phyloP scores from a whole-genome alignment of 106 monocot species.

The Vanilla planifolia region DNA sequence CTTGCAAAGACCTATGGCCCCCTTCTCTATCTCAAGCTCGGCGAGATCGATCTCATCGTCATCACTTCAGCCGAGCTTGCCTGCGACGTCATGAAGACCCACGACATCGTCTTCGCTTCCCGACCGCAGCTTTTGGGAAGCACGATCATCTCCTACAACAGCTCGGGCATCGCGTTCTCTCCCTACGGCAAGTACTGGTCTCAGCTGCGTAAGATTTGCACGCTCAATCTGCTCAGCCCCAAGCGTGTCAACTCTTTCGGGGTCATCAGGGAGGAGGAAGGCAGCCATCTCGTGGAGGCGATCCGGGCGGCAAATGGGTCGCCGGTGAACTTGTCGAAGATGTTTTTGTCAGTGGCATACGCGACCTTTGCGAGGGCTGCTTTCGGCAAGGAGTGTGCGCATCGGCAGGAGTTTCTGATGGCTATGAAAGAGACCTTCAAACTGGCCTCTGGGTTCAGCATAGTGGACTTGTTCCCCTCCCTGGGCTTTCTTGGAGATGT shows the following conservation, averaged over 20 bases:
- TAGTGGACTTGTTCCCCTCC: neutral
- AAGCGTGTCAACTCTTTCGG: constrained; percentile 1
- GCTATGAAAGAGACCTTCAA: neutral
- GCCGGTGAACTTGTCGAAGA: neutral
- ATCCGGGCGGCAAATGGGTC: neutral
- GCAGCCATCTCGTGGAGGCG: neutral
- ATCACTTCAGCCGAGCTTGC: constrained; percentile 6
- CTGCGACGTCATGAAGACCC: constrained; percentile 1
- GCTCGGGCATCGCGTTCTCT: neutral
- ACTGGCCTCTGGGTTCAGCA: neutral
- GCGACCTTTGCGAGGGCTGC: neutral
- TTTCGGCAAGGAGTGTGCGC: neutral
- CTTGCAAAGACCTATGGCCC: constrained; percentile 6
- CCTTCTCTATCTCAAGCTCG: constrained; percentile 4
- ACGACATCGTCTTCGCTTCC: constrained; percentile 7
- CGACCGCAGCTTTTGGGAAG: neutral
- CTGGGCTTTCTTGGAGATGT: neutral
- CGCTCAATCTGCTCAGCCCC: neutral
- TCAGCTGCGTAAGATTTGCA: constrained; percentile 5
- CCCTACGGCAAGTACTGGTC: constrained; percentile 7
- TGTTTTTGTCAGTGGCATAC: neutral
- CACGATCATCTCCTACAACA: constrained; percentile 1
- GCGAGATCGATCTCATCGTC: constrained; percentile 2
- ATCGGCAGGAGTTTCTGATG: neutral
- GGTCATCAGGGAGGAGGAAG: constrained; percentile 6